phyloP scores from a whole-genome alignment of 306 rosid genomes.

The Cicer yamashitae region DNA sequence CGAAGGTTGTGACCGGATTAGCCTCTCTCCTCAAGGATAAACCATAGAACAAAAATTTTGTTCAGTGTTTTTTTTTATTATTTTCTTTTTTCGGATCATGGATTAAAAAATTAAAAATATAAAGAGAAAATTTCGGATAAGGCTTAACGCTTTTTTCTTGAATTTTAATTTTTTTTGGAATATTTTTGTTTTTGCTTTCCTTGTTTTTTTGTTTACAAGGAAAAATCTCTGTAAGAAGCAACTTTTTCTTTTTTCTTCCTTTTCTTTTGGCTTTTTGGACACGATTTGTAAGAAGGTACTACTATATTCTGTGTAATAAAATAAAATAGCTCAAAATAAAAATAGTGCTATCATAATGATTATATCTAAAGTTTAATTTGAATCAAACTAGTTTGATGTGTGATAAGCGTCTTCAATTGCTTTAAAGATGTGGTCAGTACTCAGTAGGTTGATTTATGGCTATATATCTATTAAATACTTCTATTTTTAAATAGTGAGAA shows the following conservation, averaged over 20 bases:
- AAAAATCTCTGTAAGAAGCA: constrained; percentile 44
- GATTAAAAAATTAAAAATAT: constrained; percentile 40
- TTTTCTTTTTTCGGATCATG: constrained; percentile 2
- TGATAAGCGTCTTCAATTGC: background rate
- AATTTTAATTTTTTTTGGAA: background rate
- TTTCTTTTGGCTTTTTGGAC: constrained; percentile 19
- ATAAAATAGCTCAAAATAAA: constrained; percentile 23
- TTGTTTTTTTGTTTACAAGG: constrained; percentile 42
- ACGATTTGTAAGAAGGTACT: constrained; percentile 40
- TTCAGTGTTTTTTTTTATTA: background rate
- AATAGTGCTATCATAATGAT: background rate
- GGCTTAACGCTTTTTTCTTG: background rate
- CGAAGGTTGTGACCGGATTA: constrained; percentile 85
- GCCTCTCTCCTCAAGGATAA: constrained; percentile 86
- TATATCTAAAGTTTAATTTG: background rate
- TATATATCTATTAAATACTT: no score
- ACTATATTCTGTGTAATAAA: constrained; percentile 43
- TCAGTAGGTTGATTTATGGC: background rate
- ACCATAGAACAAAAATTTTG: constrained; percentile 66
- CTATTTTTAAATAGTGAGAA: no score
- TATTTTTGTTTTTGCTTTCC: constrained; percentile 38
- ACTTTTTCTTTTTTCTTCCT: constrained; percentile 8
- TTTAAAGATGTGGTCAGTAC: background rate
- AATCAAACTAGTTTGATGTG: background rate
- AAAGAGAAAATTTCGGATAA: constrained; percentile 38